Conservation (phyloP, 179 eudicot species). For the Silene coronaria region DNA sequence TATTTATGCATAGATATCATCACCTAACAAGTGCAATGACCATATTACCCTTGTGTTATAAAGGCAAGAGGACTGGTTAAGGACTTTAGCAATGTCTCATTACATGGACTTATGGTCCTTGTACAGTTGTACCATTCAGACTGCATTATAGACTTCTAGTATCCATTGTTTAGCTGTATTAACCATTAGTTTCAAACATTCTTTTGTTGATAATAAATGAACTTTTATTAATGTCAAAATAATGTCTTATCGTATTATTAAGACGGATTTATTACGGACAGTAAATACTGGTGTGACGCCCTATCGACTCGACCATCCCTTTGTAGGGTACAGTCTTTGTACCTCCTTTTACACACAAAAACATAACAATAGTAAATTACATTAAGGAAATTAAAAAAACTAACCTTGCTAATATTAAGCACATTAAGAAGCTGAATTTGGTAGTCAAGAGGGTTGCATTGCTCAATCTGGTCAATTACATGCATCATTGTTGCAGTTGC, state of each 20-base stretch:
- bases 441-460: conserved; percentile 41
- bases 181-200: background rate
- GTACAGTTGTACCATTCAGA: background rate
- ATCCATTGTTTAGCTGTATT: background rate
- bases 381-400: conserved; percentile 9
- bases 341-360: background rate
- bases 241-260: background rate
- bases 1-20: too few species aligned
- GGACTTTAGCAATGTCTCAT: background rate
- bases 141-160: too few species aligned
- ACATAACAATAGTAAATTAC: background rate
- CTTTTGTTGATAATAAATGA: background rate
- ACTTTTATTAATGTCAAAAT: background rate
- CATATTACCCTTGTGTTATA: background rate
- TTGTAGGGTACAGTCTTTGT: background rate
- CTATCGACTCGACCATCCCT: background rate
- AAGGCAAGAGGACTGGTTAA: background rate
- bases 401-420: conserved; percentile 62
- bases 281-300: background rate
- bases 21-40: background rate
- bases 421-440: conserved; percentile 61
- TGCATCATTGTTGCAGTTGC: conserved; percentile 83
- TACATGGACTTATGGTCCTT: background rate
- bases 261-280: background rate
- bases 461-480: conserved; percentile 66